These are phyloP conservation scores for Leccinum longicurvipes DNA, from an alignment of 768 basidiomycete species.

Conservation along the genomic window DNA sequence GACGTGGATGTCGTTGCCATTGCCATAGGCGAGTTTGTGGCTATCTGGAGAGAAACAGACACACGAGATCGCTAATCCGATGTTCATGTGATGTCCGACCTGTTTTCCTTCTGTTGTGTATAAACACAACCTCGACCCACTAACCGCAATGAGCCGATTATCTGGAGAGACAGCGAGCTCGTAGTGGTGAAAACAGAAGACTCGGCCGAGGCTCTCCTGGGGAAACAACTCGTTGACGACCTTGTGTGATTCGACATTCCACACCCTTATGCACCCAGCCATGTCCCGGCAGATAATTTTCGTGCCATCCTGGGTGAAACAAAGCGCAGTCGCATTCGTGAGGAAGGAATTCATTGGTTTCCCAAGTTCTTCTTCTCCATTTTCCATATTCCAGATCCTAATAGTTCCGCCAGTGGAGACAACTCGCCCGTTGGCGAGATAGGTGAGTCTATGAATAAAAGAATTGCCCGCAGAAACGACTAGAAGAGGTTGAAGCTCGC, in stretches of 20 bases:
- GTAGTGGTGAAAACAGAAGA: rapidly evolving
- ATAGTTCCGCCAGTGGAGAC: neutral
- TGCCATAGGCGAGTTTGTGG: neutral
- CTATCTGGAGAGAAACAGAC: conserved; percentile 3
- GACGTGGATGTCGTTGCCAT: neutral
- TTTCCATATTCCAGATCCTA: neutral
- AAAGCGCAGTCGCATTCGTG: neutral
- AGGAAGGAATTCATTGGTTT: neutral
- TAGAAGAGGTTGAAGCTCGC: neutral
- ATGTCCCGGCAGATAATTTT: neutral
- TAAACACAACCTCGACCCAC: neutral
- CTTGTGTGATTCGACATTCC: neutral
- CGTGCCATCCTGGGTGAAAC: neutral
- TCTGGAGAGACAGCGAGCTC: neutral
- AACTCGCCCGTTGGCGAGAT: conserved; percentile 2
- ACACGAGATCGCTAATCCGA: neutral
- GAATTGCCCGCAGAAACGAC: neutral
- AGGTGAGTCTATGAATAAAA: neutral
- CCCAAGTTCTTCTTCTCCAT: neutral
- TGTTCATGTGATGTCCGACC: neutral
- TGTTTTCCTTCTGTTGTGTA: neutral
- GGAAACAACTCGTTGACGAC: neutral
- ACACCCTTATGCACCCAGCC: neutral
- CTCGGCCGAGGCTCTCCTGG: too few species aligned
- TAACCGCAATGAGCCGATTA: neutral